These are phyloP conservation scores for Salix udensis DNA, from an alignment of 345 rosid genomes.

Conservation along the genomic window DNA sequence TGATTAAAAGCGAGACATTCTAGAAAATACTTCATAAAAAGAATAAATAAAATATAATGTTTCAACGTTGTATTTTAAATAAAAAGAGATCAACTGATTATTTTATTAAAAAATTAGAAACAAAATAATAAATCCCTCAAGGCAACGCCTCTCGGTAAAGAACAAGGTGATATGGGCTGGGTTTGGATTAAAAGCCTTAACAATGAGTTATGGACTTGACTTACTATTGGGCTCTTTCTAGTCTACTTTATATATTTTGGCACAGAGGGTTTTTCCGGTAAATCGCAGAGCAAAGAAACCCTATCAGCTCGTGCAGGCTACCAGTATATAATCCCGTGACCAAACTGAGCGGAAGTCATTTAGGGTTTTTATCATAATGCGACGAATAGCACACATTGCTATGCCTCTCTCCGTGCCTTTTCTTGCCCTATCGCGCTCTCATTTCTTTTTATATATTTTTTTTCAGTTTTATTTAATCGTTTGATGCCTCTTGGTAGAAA, in stretches of 20 bases:
- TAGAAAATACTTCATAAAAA: too few species aligned
- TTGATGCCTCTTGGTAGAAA: slow-evolving; percentile 26
- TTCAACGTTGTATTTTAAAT: too few species aligned
- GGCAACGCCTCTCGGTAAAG: neutral
- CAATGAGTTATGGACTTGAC: neutral
- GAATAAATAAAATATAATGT: too few species aligned
- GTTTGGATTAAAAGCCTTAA: neutral
- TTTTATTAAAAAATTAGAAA: too few species aligned
- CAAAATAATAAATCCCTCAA: too few species aligned
- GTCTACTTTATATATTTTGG: neutral
- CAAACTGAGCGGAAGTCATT: too few species aligned
- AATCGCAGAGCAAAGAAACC: neutral
- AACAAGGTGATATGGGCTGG: neutral
- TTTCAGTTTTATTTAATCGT: neutral
- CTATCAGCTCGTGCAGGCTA: neutral
- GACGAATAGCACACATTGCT: neutral
- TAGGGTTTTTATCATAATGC: too few species aligned
- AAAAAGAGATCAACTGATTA: too few species aligned
- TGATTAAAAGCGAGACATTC: too few species aligned
- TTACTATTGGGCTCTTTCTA: neutral
- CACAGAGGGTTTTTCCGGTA: neutral
- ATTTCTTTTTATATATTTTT: too few species aligned
- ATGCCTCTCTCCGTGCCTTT: neutral
- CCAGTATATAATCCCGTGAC: neutral
- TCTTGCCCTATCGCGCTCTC: neutral